phyloP scores from a whole-genome alignment of 2,329 filamentous ascomycete species.

The Exophiala aquamarina region DNA sequence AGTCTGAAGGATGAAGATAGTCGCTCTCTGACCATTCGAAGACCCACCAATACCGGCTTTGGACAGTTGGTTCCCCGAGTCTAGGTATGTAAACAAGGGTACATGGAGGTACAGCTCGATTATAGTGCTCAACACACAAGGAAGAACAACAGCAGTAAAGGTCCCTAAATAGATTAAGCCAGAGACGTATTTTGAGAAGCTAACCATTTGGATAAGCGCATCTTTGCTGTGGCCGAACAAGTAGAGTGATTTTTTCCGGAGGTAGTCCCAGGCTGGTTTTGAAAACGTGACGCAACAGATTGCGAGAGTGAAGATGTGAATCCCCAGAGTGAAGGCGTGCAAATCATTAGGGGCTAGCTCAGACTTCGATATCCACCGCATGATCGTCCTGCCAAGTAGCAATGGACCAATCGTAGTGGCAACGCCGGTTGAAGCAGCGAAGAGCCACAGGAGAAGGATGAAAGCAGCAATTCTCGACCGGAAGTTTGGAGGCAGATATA shows the following conservation, averaged over 20 bases:
- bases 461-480: conserved; percentile 77
- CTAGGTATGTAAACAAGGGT: conserved; percentile 77
- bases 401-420: conserved; percentile 83
- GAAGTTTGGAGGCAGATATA: conserved; percentile 86
- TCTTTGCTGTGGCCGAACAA: conserved; percentile 18
- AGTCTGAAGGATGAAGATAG: conserved; percentile 83
- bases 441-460: conserved; percentile 87
- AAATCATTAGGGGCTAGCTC: conserved; percentile 85
- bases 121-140: conserved; percentile 73
- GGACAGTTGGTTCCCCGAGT: conserved; percentile 9
- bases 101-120: conserved; percentile 88
- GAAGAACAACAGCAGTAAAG: conserved; percentile 75
- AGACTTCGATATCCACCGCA: conserved; percentile 69
- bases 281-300: conserved; percentile 62
- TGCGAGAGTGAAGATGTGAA: conserved; percentile 73
- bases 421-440: conserved; percentile 84
- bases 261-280: conserved; percentile 15
- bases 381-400: conserved; percentile 76
- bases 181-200: conserved; percentile 35
- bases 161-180: conserved; percentile 72
- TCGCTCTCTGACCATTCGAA: conserved; percentile 43
- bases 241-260: conserved; percentile 11
- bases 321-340: conserved; percentile 89
- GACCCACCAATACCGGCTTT: neutral
- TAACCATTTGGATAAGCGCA: conserved; percentile 24